phyloP scores from a whole-genome alignment of 441 rosid genomes.

The Melastoma candidum region DNA sequence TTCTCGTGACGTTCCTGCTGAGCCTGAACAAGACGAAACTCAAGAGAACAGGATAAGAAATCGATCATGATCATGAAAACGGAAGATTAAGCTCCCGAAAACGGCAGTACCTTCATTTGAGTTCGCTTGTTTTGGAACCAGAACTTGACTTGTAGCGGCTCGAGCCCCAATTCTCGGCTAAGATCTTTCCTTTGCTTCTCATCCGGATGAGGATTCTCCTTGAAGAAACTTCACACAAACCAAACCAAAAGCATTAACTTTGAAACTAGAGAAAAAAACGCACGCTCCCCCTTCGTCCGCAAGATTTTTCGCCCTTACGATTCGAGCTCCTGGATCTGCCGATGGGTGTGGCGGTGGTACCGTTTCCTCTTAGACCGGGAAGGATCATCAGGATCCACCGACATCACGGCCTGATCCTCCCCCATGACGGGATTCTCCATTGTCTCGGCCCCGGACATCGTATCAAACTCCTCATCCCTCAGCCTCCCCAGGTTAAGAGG shows the following conservation, averaged over 20 bases:
- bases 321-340: conserved; percentile 95
- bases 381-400: conserved; percentile 64
- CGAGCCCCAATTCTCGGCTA: conserved; percentile 65
- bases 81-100: background rate
- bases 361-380: conserved; percentile 51
- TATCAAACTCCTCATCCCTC: conserved; percentile 67
- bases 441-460: conserved; percentile 84
- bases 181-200: conserved; percentile 85
- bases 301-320: conserved; percentile 46
- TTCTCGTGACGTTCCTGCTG: conserved; percentile 86
- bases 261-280: conserved; percentile 35
- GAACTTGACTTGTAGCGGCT: conserved; percentile 78
- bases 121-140: conserved; percentile 99
- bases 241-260: no score
- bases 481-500: conserved; percentile 30
- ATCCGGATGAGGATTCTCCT: conserved; percentile 89
- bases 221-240: conserved; percentile 35
- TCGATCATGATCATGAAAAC: no score
- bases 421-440: conserved; percentile 47
- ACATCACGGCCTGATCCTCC: no score
- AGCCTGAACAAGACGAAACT: conserved; percentile 25
- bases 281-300: conserved; percentile 55
- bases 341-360: conserved; percentile 91
- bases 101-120: conserved; percentile 69
- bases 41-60: no score